phyloP scores from a whole-genome alignment of 2,329 filamentous ascomycete genomes.

The Apiospora marii region DNA sequence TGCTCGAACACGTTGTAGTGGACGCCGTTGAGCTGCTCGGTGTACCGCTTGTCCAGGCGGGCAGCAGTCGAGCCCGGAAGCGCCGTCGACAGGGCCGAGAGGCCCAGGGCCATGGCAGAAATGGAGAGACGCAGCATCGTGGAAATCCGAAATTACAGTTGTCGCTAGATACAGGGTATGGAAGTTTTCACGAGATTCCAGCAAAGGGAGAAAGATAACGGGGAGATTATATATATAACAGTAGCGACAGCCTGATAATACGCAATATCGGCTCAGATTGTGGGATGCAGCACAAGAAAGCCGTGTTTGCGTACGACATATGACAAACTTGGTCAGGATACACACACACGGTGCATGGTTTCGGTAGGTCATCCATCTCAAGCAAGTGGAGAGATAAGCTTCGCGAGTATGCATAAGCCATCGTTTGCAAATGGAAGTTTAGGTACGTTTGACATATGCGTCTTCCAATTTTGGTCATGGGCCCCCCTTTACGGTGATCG shows the following conservation, averaged over 20 bases:
- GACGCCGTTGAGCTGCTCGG: conserved; percentile 31
- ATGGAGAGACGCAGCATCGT: not conserved
- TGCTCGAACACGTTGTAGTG: conserved; percentile 56
- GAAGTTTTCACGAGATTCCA: no score
- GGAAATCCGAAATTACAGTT: not conserved
- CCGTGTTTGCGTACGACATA: not conserved
- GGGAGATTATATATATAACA: not conserved
- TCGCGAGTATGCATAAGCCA: not conserved
- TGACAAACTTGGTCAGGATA: not conserved
- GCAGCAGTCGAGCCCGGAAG: not conserved
- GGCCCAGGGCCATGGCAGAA: not conserved
- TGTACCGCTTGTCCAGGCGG: conserved; percentile 30
- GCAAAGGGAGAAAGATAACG: not conserved
- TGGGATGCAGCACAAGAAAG: not conserved
- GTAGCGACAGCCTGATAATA: not conserved
- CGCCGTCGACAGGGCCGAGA: not conserved
- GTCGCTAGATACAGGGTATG: not conserved
- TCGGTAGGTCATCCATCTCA: not conserved
- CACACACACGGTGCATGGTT: not conserved
- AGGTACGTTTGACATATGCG: not conserved
- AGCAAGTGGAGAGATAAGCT: conserved; percentile 4
- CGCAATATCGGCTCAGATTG: not conserved
- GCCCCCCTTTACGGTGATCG: no score
- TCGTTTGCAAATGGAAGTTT: not conserved
- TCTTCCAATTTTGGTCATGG: not conserved